phyloP scores from a whole-genome alignment of 768 basidiomycete species.

The Rhodotorula toruloides region DNA sequence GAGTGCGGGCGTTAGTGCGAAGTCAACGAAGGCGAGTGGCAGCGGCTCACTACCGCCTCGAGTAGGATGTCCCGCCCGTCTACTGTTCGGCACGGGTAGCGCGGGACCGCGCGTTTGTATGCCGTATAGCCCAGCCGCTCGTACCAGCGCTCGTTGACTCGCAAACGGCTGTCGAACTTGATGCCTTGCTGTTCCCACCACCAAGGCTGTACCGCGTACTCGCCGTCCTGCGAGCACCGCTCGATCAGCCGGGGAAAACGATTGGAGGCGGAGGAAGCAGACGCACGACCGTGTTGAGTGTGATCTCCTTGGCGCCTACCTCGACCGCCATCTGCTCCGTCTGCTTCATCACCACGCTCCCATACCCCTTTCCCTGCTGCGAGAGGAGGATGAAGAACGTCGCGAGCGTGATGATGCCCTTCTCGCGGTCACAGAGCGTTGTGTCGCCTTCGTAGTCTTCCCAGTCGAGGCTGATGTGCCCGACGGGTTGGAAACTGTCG shows the following conservation, averaged over 20 bases:
- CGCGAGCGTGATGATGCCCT: conserved; percentile 12
- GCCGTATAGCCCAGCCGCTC: conserved; percentile 13
- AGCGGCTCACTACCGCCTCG: conserved; percentile 20
- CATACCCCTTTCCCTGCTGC: conserved; percentile 24
- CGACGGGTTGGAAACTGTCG: conserved; percentile 24
- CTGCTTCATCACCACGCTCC: conserved; percentile 30
- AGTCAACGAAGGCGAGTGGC: no score
- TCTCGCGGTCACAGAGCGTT: not conserved
- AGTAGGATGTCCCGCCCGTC: conserved; percentile 1
- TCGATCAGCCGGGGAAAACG: not conserved
- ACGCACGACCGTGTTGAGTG: conserved; percentile 23
- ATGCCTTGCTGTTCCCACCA: conserved; percentile 15
- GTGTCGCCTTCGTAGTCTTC: conserved; percentile 22
- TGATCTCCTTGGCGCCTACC: conserved; percentile 3
- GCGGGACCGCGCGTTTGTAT: conserved; percentile 9
- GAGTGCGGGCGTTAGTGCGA: not conserved
- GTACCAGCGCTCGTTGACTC: conserved; percentile 30
- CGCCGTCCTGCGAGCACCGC: not conserved
- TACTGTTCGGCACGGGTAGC: not conserved
- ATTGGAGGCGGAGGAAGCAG: not conserved
- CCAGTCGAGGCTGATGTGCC: conserved; percentile 30
- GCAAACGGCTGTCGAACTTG: not conserved
- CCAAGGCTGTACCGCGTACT: not conserved
- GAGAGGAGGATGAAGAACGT: conserved; percentile 21
- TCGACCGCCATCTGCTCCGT: conserved; percentile 14